Evolutionary conservation across 2,329 filamentous ascomycete species (phyloP).

Genomic region (Diplodia seriata): DNA sequence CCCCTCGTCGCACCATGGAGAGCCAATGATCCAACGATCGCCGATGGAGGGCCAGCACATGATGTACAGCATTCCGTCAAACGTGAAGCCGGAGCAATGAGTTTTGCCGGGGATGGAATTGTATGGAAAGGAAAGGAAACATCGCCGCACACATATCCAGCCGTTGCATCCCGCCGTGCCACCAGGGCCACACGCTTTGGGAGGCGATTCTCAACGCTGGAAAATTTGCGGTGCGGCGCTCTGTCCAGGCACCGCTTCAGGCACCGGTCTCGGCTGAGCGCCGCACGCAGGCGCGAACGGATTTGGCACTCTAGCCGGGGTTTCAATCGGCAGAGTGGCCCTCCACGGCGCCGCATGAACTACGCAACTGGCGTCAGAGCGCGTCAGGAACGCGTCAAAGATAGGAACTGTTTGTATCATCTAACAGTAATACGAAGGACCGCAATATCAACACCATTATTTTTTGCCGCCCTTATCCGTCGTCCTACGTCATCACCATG

Average conservation of each 20-base stretch:
- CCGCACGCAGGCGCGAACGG: slow-evolving; percentile 25
- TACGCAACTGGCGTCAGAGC: slow-evolving; percentile 15
- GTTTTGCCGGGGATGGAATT: background rate
- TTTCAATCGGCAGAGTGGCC: slow-evolving; percentile 16
- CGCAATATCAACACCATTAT: slow-evolving; percentile 31
- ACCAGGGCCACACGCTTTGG: slow-evolving; percentile 5
- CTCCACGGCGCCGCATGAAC: slow-evolving; percentile 24
- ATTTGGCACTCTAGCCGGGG: slow-evolving; percentile 29
- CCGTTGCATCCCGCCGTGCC: slow-evolving; percentile 19
- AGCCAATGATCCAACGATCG: slow-evolving; percentile 44
- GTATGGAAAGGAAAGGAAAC: slow-evolving; percentile 7
- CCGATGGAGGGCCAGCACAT: slow-evolving; percentile 43
- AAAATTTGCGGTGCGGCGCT: slow-evolving; percentile 17
- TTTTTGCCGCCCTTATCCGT: slow-evolving; percentile 24
- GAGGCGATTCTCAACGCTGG: slow-evolving; percentile 20
- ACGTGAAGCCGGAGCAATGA: slow-evolving; percentile 49
- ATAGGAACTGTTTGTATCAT: slow-evolving; percentile 30
- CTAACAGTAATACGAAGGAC: slow-evolving; percentile 31
- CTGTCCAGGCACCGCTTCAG: slow-evolving; percentile 14
- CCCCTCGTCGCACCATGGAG: slow-evolving; percentile 32
- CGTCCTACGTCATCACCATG: slow-evolving; percentile 27
- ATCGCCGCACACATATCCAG: background rate
- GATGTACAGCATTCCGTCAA: slow-evolving; percentile 50
- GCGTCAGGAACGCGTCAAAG: slow-evolving; percentile 26
- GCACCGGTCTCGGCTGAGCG: slow-evolving; percentile 19